Evolutionary conservation across 1,284 basidiomycete genomes (phyloP).

Genomic region (Quambalaria eucalypti): DNA sequence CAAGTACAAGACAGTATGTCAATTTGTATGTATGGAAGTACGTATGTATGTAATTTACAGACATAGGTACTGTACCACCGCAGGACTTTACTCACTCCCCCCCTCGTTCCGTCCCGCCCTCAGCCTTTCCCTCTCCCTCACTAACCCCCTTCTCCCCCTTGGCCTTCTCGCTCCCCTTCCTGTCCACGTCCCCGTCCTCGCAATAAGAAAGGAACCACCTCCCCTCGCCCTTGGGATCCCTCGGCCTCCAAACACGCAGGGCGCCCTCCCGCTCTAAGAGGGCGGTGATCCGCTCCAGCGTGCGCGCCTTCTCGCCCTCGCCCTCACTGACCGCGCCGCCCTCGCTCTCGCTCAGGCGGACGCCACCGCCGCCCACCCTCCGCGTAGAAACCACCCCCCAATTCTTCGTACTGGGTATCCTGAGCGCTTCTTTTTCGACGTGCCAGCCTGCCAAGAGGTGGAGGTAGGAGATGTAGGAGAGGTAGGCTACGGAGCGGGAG

Average conservation of each 20-base stretch:
- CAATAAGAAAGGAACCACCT: background rate
- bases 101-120: background rate
- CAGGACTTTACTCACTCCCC: background rate
- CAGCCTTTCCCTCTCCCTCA: background rate
- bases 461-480: constrained; percentile 41
- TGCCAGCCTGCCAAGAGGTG: constrained; percentile 65
- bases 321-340: background rate
- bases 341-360: background rate
- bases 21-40: too few species aligned
- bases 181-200: background rate
- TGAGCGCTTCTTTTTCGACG: constrained; percentile 71
- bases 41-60: too few species aligned
- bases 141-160: background rate
- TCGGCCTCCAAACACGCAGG: background rate
- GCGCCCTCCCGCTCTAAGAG: too few species aligned
- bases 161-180: background rate
- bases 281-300: too few species aligned
- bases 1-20: too few species aligned
- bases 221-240: background rate
- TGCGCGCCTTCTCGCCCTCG: too few species aligned
- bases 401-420: constrained; percentile 85
- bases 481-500: constrained; percentile 47
- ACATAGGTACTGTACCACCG: background rate
- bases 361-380: background rate
- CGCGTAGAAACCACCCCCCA: constrained; percentile 63